phyloP scores from a whole-genome alignment of 768 basidiomycete genomes.

The Boletus vermiculosoides region DNA sequence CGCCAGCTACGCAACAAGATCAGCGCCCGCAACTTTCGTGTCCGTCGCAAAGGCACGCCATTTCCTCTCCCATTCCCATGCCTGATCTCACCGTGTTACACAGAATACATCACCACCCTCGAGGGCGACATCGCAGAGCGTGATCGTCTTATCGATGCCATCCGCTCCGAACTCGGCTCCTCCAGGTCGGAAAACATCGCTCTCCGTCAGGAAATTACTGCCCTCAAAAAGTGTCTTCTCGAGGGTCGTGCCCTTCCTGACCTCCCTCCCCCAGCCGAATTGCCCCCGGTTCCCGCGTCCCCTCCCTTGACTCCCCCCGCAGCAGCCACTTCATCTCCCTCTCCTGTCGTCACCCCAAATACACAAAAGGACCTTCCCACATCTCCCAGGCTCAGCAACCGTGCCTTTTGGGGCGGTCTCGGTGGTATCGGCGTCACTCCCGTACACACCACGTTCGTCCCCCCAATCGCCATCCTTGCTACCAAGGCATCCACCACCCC shows the following conservation, averaged over 20 bases:
- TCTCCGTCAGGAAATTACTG: conserved; percentile 70
- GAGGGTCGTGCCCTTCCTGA: conserved; percentile 55
- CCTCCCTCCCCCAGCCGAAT: conserved; percentile 47
- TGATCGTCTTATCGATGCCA: conserved; percentile 85
- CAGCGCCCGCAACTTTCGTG: conserved; percentile 92
- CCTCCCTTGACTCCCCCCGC: conserved; percentile 37
- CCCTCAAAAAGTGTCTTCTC: conserved; percentile 73
- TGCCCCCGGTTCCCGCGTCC: conserved; percentile 38
- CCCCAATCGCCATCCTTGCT: conserved; percentile 51
- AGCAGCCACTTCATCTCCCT: conserved; percentile 15
- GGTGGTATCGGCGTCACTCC: conserved; percentile 73
- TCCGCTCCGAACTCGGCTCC: conserved; percentile 78
- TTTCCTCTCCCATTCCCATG: neutral
- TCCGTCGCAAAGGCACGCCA: conserved; percentile 78
- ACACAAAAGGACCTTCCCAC: conserved; percentile 75
- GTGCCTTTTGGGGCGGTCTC: conserved; percentile 81
- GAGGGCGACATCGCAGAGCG: conserved; percentile 93
- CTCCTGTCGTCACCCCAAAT: conserved; percentile 56
- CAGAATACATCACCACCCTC: conserved; percentile 92
- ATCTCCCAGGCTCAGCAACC: conserved; percentile 50
- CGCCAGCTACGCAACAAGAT: conserved; percentile 97
- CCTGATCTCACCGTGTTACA: neutral
- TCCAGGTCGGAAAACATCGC: conserved; percentile 81
- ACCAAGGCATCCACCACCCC: conserved; percentile 20
- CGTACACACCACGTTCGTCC: conserved; percentile 81